Conservation (phyloP, 176 grass and related monocot genomes). For the Zoysia japonica region DNA sequence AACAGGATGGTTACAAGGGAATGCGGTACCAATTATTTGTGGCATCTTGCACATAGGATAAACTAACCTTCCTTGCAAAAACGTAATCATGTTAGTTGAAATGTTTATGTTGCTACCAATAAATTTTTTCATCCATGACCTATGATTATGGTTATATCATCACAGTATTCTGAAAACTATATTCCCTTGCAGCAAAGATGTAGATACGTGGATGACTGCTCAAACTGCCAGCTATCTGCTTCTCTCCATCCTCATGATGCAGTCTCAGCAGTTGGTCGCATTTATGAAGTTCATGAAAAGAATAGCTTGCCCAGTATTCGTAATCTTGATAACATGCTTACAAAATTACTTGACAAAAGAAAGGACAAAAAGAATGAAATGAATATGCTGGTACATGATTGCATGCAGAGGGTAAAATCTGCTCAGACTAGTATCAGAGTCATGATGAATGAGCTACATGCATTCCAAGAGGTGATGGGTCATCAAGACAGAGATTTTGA, state of each 20-base stretch:
- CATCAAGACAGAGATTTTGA: conserved; percentile 80
- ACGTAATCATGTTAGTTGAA: conserved; percentile 25
- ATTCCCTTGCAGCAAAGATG: conserved; percentile 84
- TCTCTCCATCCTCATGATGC: conserved; percentile 90
- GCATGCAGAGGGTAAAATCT: conserved; percentile 85
- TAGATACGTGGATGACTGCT: conserved; percentile 89
- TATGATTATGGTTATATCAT: background rate
- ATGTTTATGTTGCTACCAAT: conserved; percentile 8
- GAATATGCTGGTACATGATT: conserved; percentile 76
- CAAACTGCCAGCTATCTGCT: conserved; percentile 57
- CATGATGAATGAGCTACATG: conserved; percentile 85
- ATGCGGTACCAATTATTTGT: background rate
- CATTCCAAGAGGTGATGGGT: conserved; percentile 90
- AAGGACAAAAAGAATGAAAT: conserved; percentile 72
- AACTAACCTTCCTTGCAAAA: conserved; percentile 13
- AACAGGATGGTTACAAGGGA: background rate
- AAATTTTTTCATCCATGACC: background rate
- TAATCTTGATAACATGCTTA: conserved; percentile 55
- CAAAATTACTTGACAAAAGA: conserved; percentile 75
- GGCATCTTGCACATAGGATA: conserved; percentile 19
- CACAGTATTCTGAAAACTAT: conserved; percentile 34
- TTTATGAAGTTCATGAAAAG: conserved; percentile 94
- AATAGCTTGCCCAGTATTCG: conserved; percentile 73
- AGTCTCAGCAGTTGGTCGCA: conserved; percentile 92
- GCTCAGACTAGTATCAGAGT: conserved; percentile 76